Percentiles rank a stretch among this genome's conserved stretches.
These are phyloP conservation scores for Kluyveromyces marxianus DNA, from an alignment of 1,139 yeast genomes.

Conservation along the genomic window DNA sequence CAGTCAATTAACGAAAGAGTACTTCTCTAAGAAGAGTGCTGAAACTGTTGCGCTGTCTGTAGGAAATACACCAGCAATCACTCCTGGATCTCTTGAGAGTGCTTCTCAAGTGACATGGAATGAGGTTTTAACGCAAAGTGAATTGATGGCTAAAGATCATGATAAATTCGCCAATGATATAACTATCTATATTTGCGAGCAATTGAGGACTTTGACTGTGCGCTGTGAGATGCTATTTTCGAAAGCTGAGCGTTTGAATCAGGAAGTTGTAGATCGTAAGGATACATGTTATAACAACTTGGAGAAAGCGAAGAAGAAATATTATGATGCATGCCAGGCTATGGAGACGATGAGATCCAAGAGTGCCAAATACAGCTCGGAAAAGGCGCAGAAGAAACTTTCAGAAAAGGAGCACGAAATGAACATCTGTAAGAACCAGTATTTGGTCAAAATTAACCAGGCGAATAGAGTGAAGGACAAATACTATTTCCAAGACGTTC, in stretches of 20 bases:
- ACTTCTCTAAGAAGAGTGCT: slow-evolving; percentile 70
- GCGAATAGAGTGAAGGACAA: slow-evolving; percentile 91
- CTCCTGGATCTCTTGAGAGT: slow-evolving; percentile 92
- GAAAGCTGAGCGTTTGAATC: slow-evolving; percentile 53
- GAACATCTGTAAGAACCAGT: slow-evolving; percentile 80
- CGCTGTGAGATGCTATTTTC: slow-evolving; percentile 50
- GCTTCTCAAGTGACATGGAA: slow-evolving; percentile 95
- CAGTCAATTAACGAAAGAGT: slow-evolving; percentile 56
- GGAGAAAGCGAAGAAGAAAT: slow-evolving; percentile 60
- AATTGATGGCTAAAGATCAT: slow-evolving; percentile 66
- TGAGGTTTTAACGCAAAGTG: slow-evolving; percentile 80
- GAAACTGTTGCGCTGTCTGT: slow-evolving; percentile 65
- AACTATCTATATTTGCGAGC: slow-evolving; percentile 53
- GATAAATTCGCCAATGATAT: slow-evolving; percentile 55
- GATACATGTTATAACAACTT: slow-evolving; percentile 58
- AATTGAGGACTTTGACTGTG: slow-evolving; percentile 46
- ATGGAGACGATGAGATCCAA: slow-evolving; percentile 79
- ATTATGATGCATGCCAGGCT: slow-evolving; percentile 70
- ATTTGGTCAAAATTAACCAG: slow-evolving; percentile 69
- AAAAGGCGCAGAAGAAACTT: slow-evolving; percentile 50
- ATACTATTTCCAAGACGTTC: slow-evolving; percentile 86
- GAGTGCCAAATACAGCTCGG: slow-evolving; percentile 46
- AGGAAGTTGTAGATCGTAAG: slow-evolving; percentile 50
- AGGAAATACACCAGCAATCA: slow-evolving; percentile 82
- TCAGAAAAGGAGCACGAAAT: slow-evolving; percentile 66